phyloP scores from a whole-genome alignment of 1,139 yeast genomes.

The Yamadazyma aaseri region DNA sequence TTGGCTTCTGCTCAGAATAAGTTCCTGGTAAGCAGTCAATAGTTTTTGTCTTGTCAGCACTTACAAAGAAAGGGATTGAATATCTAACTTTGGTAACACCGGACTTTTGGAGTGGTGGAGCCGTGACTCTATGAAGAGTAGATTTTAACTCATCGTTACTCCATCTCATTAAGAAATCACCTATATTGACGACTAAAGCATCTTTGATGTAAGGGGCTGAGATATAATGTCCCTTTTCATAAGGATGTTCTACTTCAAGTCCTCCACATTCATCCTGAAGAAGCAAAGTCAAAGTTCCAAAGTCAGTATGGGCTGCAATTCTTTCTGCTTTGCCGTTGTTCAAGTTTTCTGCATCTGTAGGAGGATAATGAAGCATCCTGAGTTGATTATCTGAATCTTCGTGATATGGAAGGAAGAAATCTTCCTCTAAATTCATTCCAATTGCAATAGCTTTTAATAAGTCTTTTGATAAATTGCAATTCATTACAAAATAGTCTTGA shows the following conservation, averaged over 20 bases:
- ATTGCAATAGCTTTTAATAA: no score
- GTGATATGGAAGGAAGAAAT: slow-evolving; percentile 20
- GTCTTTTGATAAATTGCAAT: no score
- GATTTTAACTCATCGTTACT: slow-evolving; percentile 26
- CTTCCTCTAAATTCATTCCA: slow-evolving; percentile 19
- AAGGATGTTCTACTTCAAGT: slow-evolving; percentile 26
- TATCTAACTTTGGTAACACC: slow-evolving; percentile 22
- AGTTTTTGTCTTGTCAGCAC: slow-evolving; percentile 25
- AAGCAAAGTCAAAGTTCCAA: slow-evolving; percentile 25
- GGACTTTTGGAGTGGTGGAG: slow-evolving; percentile 14
- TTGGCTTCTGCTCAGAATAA: slow-evolving; percentile 22
- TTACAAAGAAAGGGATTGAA: slow-evolving; percentile 26
- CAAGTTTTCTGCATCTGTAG: slow-evolving; percentile 16
- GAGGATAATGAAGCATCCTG: slow-evolving; percentile 25
- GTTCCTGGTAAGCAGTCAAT: slow-evolving; percentile 24
- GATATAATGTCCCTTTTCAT: slow-evolving; percentile 24
- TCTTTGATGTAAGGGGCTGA: slow-evolving; percentile 25
- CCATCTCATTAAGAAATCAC: slow-evolving; percentile 32
- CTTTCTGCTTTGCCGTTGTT: slow-evolving; percentile 22
- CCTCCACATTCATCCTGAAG: slow-evolving; percentile 29
- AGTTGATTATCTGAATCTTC: slow-evolving; percentile 20
- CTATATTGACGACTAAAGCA: slow-evolving; percentile 27
- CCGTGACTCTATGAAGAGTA: slow-evolving; percentile 26
- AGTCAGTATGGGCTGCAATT: slow-evolving; percentile 31
- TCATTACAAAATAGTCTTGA: no score